phyloP scores from a whole-genome alignment of 192 early-diverging fungal species.

The Radiomyces spectabilis region DNA sequence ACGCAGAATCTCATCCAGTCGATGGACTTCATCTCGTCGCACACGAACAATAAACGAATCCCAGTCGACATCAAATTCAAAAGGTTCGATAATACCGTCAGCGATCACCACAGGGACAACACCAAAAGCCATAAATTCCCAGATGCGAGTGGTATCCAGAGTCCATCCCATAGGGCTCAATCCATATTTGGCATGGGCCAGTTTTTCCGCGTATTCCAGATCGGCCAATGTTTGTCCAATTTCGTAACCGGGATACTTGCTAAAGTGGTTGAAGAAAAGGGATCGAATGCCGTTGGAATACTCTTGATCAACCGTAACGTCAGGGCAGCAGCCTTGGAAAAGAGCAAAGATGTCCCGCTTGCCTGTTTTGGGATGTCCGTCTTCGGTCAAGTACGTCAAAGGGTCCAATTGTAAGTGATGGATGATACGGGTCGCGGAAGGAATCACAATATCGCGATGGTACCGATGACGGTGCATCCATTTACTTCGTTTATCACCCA shows the following conservation, averaged over 20 bases:
- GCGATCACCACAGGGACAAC: slow-evolving; percentile 42
- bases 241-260: slow-evolving; percentile 29
- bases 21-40: slow-evolving; percentile 29
- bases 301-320: slow-evolving; percentile 17
- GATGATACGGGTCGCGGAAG: slow-evolving; percentile 27
- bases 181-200: slow-evolving; percentile 33
- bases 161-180: slow-evolving; percentile 37
- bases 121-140: slow-evolving; percentile 45
- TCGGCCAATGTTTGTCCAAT: slow-evolving; percentile 17
- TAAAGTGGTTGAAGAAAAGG: slow-evolving; percentile 26
- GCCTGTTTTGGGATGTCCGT: slow-evolving; percentile 15
- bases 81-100: slow-evolving; percentile 41
- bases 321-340: slow-evolving; percentile 29
- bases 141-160: slow-evolving; percentile 31
- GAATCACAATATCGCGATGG: slow-evolving; percentile 34
- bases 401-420: slow-evolving; percentile 20
- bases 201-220: slow-evolving; percentile 30
- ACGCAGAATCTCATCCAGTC: slow-evolving; percentile 25
- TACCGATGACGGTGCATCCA: slow-evolving; percentile 16
- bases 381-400: slow-evolving; percentile 3
- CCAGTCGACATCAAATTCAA: slow-evolving; percentile 45
- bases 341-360: slow-evolving; percentile 24
- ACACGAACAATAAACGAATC: slow-evolving; percentile 28
- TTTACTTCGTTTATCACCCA: slow-evolving; percentile 34
- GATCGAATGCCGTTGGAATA: slow-evolving; percentile 36